A percentile compares a stretch with the other conserved stretches of the same genome.
Conservation (phyloP, 306 rosid genomes). For the Prunus mira region DNA sequence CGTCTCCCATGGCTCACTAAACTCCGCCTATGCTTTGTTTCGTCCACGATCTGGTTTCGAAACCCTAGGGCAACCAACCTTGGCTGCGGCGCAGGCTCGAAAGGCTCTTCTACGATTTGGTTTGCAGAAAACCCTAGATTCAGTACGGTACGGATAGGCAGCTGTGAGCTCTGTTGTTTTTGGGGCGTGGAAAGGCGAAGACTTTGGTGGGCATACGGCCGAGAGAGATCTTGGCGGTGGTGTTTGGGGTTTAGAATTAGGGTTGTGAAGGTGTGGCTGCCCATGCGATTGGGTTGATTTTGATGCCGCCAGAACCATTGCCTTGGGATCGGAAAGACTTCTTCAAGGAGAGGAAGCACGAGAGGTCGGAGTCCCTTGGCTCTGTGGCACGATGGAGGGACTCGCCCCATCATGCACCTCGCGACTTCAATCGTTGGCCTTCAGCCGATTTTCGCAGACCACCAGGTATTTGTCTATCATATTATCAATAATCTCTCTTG, state of each 20-base stretch:
- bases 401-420: constrained; percentile 66
- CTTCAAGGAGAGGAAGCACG: constrained; percentile 99
- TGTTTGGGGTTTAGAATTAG: background rate
- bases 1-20: constrained; percentile 9
- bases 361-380: constrained; percentile 77
- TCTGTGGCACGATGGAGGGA: constrained; percentile 91
- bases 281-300: constrained; percentile 78
- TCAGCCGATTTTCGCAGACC: constrained; percentile 81
- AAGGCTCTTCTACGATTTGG: background rate
- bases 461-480: constrained; percentile 36
- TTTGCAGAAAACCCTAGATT: constrained; percentile 20
- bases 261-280: constrained; percentile 40
- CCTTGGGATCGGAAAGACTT: constrained; percentile 98
- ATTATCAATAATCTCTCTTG: background rate
- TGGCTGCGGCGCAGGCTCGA: background rate
- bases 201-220: constrained; percentile 2
- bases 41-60: constrained; percentile 38
- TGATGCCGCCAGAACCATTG: constrained; percentile 99
- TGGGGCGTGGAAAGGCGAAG: background rate
- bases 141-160: background rate
- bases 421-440: constrained; percentile 81
- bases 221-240: background rate
- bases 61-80: constrained; percentile 18
- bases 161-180: background rate
- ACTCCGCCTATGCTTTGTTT: constrained; percentile 6